Percentiles rank a stretch among this genome's conserved stretches.
Evolutionary conservation across 495 filamentous ascomycete genomes (phyloP).

Genomic region (Wilcoxina mikolae): DNA sequence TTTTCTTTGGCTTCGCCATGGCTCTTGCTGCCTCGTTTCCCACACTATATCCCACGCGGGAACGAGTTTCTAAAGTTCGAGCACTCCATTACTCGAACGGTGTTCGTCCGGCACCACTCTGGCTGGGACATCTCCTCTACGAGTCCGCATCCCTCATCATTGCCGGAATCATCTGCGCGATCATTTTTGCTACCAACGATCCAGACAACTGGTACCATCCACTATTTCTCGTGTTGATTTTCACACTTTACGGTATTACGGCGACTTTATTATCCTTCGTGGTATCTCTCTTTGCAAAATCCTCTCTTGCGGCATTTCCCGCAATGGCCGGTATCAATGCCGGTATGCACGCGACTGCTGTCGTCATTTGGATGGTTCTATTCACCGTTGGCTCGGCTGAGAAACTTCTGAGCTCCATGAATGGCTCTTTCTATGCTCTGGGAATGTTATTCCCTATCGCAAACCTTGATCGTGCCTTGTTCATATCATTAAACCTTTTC

Average conservation of each 20-base stretch:
- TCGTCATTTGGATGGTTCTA: constrained; percentile 54
- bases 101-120: constrained; percentile 54
- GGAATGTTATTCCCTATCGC: constrained; percentile 53
- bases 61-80: constrained; percentile 60
- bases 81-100: constrained; percentile 80
- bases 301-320: constrained; percentile 59
- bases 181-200: constrained; percentile 46
- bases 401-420: constrained; percentile 43
- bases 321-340: constrained; percentile 59
- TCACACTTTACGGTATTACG: constrained; percentile 59
- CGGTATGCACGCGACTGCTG: constrained; percentile 59
- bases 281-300: constrained; percentile 51
- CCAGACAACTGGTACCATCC: constrained; percentile 49
- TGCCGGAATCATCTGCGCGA: constrained; percentile 42
- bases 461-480: constrained; percentile 51
- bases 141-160: constrained; percentile 57
- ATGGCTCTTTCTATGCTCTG: constrained; percentile 53
- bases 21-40: constrained; percentile 69
- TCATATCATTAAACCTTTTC: constrained; percentile 65
- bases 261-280: constrained; percentile 57
- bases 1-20: constrained; percentile 65
- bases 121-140: constrained; percentile 62
- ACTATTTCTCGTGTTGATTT: constrained; percentile 60
- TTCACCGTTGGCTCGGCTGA: constrained; percentile 50
- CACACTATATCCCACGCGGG: constrained; percentile 70